Evolutionary conservation across 2,329 filamentous ascomycete species (phyloP), one percentile per base, ranked within the genome.

Genomic region (Hypomyces perniciosus): DNA sequence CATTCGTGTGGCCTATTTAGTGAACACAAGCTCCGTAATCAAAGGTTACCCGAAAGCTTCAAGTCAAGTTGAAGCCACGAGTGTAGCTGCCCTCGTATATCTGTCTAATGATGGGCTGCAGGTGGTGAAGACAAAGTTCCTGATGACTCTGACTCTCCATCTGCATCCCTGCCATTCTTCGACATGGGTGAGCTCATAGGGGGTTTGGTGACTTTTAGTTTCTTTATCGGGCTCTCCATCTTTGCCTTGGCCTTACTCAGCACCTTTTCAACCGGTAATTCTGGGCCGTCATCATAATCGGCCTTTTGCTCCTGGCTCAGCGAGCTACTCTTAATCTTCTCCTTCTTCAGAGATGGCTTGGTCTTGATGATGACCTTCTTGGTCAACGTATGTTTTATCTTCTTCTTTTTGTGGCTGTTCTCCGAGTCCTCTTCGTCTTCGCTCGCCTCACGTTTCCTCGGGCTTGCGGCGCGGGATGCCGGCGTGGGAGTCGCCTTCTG

Each of bases 401-500:
- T 79, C 72, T 82, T 82, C 71, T 81, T 83, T 70, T 79, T 81
- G 66, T 59, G 73, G 50, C 65, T 68, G 30, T 72, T 67, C 53
- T 79, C 76, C 12, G 75, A 74, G 28, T 77, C 76, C 29, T 73
- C 76, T 41, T 78, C 78, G 28, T 81, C 78, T 44, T 79, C 76
- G 54, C 79, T 78, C 40, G 69, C 74, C 48, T 81, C 79, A 27
- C 79, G 74, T 64, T 83, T 83, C 59, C 76, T 74, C 4, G 79
- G 79, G 55, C 78, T 83, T 27, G 67, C 66, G 20, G 74, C 77
- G 47, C 77, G 72, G 9, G 78, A 81, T 6, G 71, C 73, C 2
- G 80, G 77, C 12, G 69, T 67, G 1, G 82, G 81, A 2, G 82
- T 85, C 35, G 77, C 79, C 61, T 82, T 83, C 60, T 83, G 80